Evolutionary conservation across 768 basidiomycete genomes (phyloP), one percentile per base, ranked within the genome.

Genomic region (Mycena amicta): DNA sequence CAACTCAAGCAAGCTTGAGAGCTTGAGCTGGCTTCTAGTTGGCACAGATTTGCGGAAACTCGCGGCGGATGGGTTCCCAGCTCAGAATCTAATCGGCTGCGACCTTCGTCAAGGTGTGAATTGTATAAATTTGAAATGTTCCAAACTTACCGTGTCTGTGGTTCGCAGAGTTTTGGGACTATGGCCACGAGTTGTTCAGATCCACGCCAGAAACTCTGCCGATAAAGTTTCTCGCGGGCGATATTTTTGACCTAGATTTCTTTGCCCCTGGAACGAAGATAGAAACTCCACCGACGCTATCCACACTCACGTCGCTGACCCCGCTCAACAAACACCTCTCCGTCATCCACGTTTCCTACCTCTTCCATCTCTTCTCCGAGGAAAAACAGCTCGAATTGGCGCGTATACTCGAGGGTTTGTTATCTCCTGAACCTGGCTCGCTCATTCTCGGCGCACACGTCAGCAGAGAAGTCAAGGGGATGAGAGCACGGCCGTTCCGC

Each of bases 131-230:
- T 8, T 18, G 33, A 8, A 37, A 8, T 37, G 8, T 18, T 18
- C 18, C 33, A 37, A 8, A 8, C 33, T 37, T 37, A 18, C 18
- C 8, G 8, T 37, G n/a, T n/a, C 43, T 15, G 20, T 23, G 2
- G 39, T 8, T 31, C 18, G n/a, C 56, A 79, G 79, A 71, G 27
- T 73, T 77, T 56, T 80, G 77, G 77, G 69, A 74, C 4, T 66
- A 79, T 2, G 80, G 80, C 1, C 77, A 81, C 55, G 67, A 69
- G 41, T 70, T 82, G 11, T 82, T 78, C 66, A 69, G 57, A 28
- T 68, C 72, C n/a, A 74, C 65, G 5, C 71, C 71, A 0, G 62
- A 71, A 43, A 70, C 72, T 1, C 78, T 76, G 62, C 75, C 78
- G 1, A 74, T 72, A 3, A 67, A 67, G 0, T 81, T 82, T 61